These are phyloP conservation scores for Cryptococcus amylolentus DNA, from an alignment of 1,284 basidiomycete genomes.

Conservation along the genomic window DNA sequence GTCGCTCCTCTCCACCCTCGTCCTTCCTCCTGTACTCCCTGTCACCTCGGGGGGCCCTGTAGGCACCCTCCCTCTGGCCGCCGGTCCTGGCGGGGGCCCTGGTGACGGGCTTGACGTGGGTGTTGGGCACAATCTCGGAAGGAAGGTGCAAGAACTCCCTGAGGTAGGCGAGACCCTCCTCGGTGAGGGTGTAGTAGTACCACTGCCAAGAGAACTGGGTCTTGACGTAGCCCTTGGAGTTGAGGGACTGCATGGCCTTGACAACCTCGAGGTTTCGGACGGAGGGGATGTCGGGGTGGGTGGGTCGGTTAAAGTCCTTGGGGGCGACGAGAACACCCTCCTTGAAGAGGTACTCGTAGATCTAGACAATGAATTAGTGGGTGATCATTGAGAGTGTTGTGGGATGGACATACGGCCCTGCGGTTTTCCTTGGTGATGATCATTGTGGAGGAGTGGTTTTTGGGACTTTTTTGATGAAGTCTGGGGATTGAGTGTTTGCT, in stretches of 20 bases:
- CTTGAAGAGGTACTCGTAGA: conserved; percentile 99
- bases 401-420: conserved; percentile 37
- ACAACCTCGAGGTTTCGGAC: conserved; percentile 98
- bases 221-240: conserved; percentile 93
- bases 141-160: conserved; percentile 93
- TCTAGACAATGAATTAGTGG: conserved; percentile 41
- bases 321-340: conserved; percentile 99
- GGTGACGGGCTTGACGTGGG: conserved; percentile 85
- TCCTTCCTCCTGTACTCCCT: conserved; percentile 78
- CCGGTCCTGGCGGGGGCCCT: conserved; percentile 60
- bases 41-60: conserved; percentile 75
- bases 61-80: conserved; percentile 55
- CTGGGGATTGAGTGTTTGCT: conserved; percentile 22
- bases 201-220: conserved; percentile 96
- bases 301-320: conserved; percentile 97
- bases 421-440: conserved; percentile 49
- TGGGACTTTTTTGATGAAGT: conserved; percentile 13
- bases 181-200: conserved; percentile 92
- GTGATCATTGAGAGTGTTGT: no score
- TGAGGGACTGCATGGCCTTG: conserved; percentile 98
- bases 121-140: conserved; percentile 86
- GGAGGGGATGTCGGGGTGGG: conserved; percentile 90
- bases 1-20: conserved; percentile 74
- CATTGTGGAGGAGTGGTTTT: conserved; percentile 26
- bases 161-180: conserved; percentile 92